These are phyloP conservation scores for Russula brevipes DNA, from an alignment of 768 basidiomycete genomes.

Conservation along the genomic window DNA sequence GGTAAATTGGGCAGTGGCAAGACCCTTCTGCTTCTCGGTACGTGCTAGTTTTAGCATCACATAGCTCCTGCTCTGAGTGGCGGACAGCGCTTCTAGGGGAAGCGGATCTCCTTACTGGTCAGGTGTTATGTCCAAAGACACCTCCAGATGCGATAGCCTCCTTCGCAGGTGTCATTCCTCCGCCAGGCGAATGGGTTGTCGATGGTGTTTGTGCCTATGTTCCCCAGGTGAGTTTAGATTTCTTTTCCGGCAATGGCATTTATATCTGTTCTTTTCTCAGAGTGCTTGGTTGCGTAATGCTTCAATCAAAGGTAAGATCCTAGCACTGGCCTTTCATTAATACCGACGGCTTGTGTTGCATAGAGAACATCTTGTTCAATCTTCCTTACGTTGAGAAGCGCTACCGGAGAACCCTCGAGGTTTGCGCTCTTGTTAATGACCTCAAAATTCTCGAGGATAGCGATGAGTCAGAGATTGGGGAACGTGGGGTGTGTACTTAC, in stretches of 20 bases:
- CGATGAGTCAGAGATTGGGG: conserved; percentile 83
- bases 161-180: conserved; percentile 41
- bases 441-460: conserved; percentile 82
- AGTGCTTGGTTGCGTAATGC: conserved; percentile 70
- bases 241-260: conserved; percentile 18
- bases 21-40: conserved; percentile 71
- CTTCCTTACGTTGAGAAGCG: conserved; percentile 68
- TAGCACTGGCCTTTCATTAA: neutral
- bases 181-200: conserved; percentile 69
- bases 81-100: conserved; percentile 73
- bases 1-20: conserved; percentile 90
- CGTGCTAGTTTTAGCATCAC: conserved; percentile 1
- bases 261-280: conserved; percentile 18
- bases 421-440: conserved; percentile 67
- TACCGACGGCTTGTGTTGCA: neutral
- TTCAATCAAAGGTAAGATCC: conserved; percentile 48
- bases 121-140: conserved; percentile 77
- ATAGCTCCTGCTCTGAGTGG: conserved; percentile 13
- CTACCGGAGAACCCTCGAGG: conserved; percentile 74
- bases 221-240: conserved; percentile 49
- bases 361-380: conserved; percentile 75
- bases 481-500: conserved; percentile 58
- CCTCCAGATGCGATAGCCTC: conserved; percentile 71
- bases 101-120: conserved; percentile 77
- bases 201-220: conserved; percentile 81